phyloP scores from a whole-genome alignment of 257 asterid species.

The Lavandula angustifolia region DNA sequence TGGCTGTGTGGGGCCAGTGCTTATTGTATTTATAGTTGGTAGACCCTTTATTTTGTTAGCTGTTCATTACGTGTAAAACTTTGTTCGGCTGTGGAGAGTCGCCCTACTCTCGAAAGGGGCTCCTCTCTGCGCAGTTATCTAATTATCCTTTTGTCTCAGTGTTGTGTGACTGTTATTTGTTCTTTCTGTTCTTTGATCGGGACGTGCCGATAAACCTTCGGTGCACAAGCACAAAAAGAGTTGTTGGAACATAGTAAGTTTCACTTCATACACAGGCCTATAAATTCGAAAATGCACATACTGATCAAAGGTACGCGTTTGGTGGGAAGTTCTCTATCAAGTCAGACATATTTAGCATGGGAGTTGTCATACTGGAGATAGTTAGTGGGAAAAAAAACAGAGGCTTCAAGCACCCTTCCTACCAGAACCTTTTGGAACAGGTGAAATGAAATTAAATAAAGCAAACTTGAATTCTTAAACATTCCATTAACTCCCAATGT shows the following conservation, averaged over 20 bases:
- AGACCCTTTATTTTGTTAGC: too few species aligned
- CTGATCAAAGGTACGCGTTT: conserved; percentile 2
- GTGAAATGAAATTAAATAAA: background rate
- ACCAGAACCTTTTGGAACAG: conserved; percentile 18
- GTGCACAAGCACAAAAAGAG: conserved; percentile 11
- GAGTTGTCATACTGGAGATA: conserved; percentile 21
- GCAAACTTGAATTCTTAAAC: too few species aligned
- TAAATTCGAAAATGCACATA: background rate
- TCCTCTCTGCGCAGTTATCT: too few species aligned
- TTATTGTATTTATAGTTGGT: too few species aligned
- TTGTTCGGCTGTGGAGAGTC: too few species aligned
- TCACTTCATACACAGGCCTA: background rate
- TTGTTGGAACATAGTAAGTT: conserved; percentile 30
- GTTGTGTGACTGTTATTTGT: too few species aligned
- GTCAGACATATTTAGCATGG: conserved; percentile 18
- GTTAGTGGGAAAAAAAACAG: conserved; percentile 14
- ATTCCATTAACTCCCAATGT: background rate
- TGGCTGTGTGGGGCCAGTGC: too few species aligned
- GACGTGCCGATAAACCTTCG: too few species aligned
- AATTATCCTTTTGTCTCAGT: too few species aligned
- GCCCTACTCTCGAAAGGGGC: too few species aligned
- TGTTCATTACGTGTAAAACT: too few species aligned
- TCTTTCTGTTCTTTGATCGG: too few species aligned
- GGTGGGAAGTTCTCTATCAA: conserved; percentile 17
- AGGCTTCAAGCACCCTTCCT: background rate